Percentiles rank a stretch among this genome's conserved stretches.
Evolutionary conservation across 768 basidiomycete genomes (phyloP).

Genomic region (Russula griseocarnosa): DNA sequence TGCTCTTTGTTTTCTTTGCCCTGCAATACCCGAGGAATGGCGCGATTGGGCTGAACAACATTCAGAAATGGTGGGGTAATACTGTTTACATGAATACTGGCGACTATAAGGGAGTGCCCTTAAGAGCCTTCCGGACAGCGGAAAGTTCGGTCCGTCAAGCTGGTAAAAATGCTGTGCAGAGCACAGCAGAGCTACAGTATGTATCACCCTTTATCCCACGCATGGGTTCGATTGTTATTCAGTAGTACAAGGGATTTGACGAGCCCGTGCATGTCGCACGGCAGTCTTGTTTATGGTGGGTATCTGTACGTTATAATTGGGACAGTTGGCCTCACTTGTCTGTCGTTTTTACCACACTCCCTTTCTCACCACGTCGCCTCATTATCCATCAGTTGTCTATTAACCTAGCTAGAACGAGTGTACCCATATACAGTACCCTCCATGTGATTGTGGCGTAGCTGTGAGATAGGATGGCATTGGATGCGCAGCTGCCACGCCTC

Average conservation of each 20-base stretch:
- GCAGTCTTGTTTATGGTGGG: too few species aligned
- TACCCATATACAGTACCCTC: not conserved
- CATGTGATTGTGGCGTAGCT: not conserved
- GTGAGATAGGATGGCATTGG: not conserved
- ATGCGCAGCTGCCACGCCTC: not conserved
- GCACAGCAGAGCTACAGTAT: not conserved
- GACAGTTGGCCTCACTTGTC: too few species aligned
- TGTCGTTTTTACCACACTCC: not conserved
- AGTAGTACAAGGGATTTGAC: not conserved
- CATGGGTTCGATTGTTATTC: not conserved
- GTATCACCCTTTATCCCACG: too few species aligned
- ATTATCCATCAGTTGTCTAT: not conserved
- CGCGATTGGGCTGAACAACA: conserved; percentile 48
- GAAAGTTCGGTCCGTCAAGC: conserved; percentile 26
- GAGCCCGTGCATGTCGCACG: not conserved
- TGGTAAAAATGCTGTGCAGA: conserved; percentile 10
- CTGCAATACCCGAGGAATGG: conserved; percentile 66
- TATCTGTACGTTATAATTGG: too few species aligned
- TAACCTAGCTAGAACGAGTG: not conserved
- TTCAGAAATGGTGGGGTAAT: conserved; percentile 74
- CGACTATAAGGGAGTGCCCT: conserved; percentile 30
- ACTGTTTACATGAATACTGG: conserved; percentile 37
- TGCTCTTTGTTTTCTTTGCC: conserved; percentile 54
- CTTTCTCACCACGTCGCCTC: not conserved
- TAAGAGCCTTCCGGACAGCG: conserved; percentile 10